Conservation (phyloP, 345 rosid species). For the Erysimum cheiranthoides region DNA sequence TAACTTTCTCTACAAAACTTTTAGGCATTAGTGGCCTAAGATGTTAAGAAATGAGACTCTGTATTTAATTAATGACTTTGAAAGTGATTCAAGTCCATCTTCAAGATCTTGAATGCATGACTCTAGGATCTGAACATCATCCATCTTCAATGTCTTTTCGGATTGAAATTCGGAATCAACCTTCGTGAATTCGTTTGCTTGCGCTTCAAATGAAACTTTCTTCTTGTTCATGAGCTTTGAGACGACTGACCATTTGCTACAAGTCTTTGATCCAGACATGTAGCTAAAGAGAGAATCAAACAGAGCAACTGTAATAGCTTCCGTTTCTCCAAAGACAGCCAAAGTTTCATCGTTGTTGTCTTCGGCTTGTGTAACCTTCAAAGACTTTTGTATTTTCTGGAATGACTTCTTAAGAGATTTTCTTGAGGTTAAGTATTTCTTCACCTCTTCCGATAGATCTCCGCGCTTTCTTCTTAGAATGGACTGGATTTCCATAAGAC, state of each 20-base stretch:
- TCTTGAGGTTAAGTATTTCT: constrained; percentile 37
- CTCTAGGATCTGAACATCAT: constrained; percentile 45
- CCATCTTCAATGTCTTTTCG: constrained; percentile 23
- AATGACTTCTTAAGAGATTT: constrained; percentile 33
- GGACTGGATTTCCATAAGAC: constrained; percentile 40
- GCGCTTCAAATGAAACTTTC: constrained; percentile 22
- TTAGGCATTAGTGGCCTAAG: constrained; percentile 43
- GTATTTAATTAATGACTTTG: constrained; percentile 48
- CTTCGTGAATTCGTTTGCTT: constrained; percentile 28
- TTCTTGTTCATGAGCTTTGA: constrained; percentile 36
- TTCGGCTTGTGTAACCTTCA: constrained; percentile 23
- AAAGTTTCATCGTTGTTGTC: constrained; percentile 5
- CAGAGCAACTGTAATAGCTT: constrained; percentile 19
- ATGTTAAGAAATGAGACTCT: constrained; percentile 57
- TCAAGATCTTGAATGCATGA: constrained; percentile 50
- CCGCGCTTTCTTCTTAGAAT: constrained; percentile 36
- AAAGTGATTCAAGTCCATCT: constrained; percentile 48
- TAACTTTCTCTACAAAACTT: background rate
- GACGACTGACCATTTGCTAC: constrained; percentile 27
- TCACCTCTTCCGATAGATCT: constrained; percentile 25
- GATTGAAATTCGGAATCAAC: constrained; percentile 40
- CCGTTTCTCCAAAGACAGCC: constrained; percentile 39
- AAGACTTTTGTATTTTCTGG: constrained; percentile 32
- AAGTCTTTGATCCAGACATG: constrained; percentile 35
- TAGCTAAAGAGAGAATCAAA: constrained; percentile 48